Evolutionary conservation across 768 basidiomycete species (phyloP).

Genomic region (Kwoniella dendrophila): DNA sequence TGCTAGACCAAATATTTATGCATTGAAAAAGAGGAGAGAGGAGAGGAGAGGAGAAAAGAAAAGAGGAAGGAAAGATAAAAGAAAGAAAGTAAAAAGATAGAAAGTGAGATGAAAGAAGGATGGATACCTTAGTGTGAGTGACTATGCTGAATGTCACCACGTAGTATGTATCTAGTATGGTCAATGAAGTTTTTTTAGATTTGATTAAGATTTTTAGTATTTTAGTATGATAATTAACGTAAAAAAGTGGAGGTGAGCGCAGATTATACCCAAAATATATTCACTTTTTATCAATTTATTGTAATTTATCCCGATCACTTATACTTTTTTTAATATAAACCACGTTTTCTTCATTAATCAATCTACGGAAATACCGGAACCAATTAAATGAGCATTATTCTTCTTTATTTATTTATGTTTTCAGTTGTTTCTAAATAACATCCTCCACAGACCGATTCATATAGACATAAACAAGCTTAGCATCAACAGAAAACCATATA

Average conservation of each 20-base stretch:
- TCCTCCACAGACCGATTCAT: no score
- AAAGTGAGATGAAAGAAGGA: constrained; percentile 11
- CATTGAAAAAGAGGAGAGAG: constrained; percentile 22
- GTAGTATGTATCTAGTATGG: background rate
- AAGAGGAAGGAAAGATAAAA: constrained; percentile 21
- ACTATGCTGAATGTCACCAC: background rate
- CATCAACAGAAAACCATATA: background rate
- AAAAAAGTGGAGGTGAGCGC: background rate
- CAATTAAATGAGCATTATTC: background rate
- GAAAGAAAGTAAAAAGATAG: constrained; percentile 23
- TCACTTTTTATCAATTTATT: background rate
- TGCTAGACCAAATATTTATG: constrained; percentile 23
- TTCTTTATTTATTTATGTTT: no score
- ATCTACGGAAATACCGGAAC: constrained; percentile 1
- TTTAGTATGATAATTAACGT: background rate
- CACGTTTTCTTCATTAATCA: background rate
- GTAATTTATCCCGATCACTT: constrained; percentile 12
- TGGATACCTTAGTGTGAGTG: background rate
- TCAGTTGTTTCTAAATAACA: no score
- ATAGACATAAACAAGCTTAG: no score
- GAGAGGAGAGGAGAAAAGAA: constrained; percentile 19
- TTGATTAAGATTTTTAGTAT: constrained; percentile 1
- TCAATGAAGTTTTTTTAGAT: background rate
- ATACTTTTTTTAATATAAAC: constrained; percentile 6
- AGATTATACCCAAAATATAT: no score